Conservation (phyloP, 169 alveolate species). For the Eimeria necatrix region DNA sequence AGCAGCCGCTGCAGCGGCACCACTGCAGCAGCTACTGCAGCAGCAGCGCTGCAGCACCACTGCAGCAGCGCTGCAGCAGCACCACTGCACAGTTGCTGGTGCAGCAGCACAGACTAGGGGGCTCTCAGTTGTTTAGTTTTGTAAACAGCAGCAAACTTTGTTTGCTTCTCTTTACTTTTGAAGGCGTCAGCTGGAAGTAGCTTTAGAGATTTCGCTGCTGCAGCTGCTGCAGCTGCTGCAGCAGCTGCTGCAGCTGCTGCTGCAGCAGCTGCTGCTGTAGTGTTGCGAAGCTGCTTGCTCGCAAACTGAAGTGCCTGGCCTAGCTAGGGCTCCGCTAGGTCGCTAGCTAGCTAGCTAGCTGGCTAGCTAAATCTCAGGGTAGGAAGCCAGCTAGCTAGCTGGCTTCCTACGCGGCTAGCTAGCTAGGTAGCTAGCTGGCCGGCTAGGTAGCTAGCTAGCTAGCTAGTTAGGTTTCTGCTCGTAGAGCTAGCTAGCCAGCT, state of each 20-base stretch:
- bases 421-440: background rate
- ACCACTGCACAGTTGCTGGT: background rate
- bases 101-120: background rate
- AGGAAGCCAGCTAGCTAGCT: background rate
- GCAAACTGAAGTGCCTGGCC: background rate
- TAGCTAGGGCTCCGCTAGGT: background rate
- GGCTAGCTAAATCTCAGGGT: background rate
- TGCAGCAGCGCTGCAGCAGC: background rate
- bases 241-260: conserved; percentile 20
- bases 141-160: too few relatives aligned
- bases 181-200: too few relatives aligned
- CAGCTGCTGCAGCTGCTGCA: conserved; percentile 13
- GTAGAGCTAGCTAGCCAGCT: background rate
- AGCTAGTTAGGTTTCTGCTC: conserved; percentile 13
- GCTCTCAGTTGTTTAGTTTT: too few relatives aligned
- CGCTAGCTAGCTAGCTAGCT: conserved; percentile 39
- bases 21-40: background rate
- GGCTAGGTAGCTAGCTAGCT: conserved; percentile 24
- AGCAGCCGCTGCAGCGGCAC: background rate
- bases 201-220: background rate
- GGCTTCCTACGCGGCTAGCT: background rate
- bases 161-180: too few relatives aligned
- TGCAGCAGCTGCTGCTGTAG: background rate
- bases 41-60: conserved; percentile 22
- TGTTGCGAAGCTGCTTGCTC: background rate